Conservation (phyloP, 768 basidiomycete genomes). For the Kwoniella heveanensis region DNA sequence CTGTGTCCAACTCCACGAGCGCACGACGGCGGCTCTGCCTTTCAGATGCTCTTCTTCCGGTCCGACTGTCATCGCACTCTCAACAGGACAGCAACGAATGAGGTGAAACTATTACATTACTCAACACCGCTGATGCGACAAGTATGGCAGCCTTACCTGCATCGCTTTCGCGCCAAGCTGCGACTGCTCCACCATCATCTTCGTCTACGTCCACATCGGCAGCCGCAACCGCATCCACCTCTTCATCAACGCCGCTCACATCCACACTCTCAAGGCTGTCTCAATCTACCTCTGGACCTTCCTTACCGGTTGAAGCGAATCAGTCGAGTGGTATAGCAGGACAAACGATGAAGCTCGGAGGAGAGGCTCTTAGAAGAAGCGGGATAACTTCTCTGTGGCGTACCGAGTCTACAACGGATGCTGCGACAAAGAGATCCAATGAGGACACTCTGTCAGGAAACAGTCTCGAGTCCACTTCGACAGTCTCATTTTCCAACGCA, state of each 20-base stretch:
- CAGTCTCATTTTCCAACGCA: slow-evolving; percentile 10
- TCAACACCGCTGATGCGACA: neutral
- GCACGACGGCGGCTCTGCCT: too few species aligned
- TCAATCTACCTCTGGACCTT: slow-evolving; percentile 21
- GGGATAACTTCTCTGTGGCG: slow-evolving; percentile 21
- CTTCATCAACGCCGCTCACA: slow-evolving; percentile 6
- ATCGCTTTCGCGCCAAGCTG: neutral
- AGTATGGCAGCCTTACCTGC: neutral
- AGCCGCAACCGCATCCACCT: neutral
- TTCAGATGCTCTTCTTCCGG: too few species aligned
- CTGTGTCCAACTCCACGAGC: too few species aligned
- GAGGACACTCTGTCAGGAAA: neutral
- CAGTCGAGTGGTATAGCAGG: slow-evolving; percentile 7
- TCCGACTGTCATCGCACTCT: neutral
- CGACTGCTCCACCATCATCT: neutral
- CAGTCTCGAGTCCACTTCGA: neutral
- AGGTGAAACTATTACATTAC: too few species aligned
- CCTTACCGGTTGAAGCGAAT: slow-evolving; percentile 7
- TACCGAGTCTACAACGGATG: slow-evolving; percentile 1
- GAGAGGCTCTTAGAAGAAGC: slow-evolving; percentile 13
- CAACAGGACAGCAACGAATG: too few species aligned
- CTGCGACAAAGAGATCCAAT: neutral
- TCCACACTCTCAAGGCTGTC: slow-evolving; percentile 25
- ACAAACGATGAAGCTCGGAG: slow-evolving; percentile 17
- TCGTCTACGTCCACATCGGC: neutral